Evolutionary conservation across 768 basidiomycete species (phyloP).

Genomic region (Dioszegia hungarica): DNA sequence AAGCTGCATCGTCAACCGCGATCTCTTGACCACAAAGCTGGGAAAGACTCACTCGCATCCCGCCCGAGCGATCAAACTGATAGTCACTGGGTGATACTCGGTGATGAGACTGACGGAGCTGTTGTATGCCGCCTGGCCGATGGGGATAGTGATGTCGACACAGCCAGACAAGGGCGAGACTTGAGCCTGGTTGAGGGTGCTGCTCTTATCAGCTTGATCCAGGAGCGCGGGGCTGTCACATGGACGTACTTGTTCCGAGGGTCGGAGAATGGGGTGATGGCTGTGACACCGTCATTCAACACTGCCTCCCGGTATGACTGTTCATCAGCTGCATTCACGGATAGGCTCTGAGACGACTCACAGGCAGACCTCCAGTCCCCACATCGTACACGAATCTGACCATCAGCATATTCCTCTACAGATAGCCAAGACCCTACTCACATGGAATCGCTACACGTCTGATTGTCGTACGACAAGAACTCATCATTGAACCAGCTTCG

Average conservation of each 20-base stretch:
- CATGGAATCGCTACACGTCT: constrained; percentile 34
- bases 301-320: constrained; percentile 15
- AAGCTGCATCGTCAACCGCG: constrained; percentile 4
- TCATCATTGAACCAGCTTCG: constrained; percentile 24
- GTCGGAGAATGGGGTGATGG: neutral
- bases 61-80: constrained; percentile 12
- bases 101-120: constrained; percentile 18
- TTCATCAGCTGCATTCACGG: neutral
- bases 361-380: constrained; percentile 13
- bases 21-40: neutral
- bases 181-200: constrained; percentile 2
- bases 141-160: constrained; percentile 23
- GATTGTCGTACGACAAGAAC: constrained; percentile 18
- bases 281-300: neutral
- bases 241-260: constrained; percentile 1
- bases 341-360: neutral
- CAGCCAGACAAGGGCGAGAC: constrained; percentile 11
- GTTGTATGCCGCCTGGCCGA: constrained; percentile 41
- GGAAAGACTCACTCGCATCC: constrained; percentile 18
- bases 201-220: neutral
- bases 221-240: constrained; percentile 8
- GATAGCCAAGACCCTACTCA: neutral
- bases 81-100: constrained; percentile 20
- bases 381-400: constrained; percentile 14
- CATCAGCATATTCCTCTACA: neutral